Evolutionary conservation across 108 stramenopile genomes (phyloP), one percentile per base, ranked within the genome.

Genomic region (Cyclotella atomus): DNA sequence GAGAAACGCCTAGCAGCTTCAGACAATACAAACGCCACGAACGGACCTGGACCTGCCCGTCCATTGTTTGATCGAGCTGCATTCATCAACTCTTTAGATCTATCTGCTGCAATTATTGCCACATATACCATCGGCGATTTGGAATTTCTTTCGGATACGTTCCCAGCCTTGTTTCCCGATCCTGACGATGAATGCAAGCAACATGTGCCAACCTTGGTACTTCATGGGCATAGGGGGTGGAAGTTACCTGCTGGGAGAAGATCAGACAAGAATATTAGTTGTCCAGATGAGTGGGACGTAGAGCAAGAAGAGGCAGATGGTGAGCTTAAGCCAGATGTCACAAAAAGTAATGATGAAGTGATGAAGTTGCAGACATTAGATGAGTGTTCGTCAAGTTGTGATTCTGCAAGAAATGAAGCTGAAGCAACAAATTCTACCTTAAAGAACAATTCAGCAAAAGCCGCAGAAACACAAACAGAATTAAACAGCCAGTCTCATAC

Each of bases 201-300:
- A 6, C 53, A 66, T 54, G 74, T 94, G 21, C 93, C 93, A 10
- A 91, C 90, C 0, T 36, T 94, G 56, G 76, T 94, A 14, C 62
- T 94, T 8, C 93, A 94, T 79, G 93, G 90, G 10, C 77, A 87
- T 14, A 75, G 79, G 62, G 88, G 91, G 43, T 75, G 81, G 28
- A 53, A 61, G 23, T 50, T 72, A 53, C 34, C 59, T 29, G 0
- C 24, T 36, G 8, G 20, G 19, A 25, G 45, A 32, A 4, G 25
- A 28, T 25, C 21, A n/a, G 27, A 30, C 45, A 49, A 29, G 33
- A 15, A 25, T 41, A 20, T 41, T 36, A 44, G 16, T 6, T 2
- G 3, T 1, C 49, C 52, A 6, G 50, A 7, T 44, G 60, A 38
- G 4, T 27, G 21, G 36, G 60, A 41, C 12, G 60, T 61, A 16